Conservation (phyloP, 1,284 basidiomycete species). For the Microbotryum lychnidis-dioicae region DNA sequence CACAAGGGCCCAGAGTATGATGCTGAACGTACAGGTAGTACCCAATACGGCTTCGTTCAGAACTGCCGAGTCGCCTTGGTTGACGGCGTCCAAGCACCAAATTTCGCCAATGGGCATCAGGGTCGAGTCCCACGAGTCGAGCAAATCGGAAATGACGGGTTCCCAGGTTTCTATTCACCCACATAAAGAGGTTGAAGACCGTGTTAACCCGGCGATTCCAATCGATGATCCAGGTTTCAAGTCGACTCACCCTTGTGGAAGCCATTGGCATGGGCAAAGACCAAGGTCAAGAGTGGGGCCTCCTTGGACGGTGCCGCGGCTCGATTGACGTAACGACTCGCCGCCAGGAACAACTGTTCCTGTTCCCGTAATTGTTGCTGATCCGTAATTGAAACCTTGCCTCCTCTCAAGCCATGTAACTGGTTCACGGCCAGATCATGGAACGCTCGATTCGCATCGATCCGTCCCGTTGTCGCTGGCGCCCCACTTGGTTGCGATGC, state of each 20-base stretch:
- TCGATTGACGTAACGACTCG: constrained; percentile 16
- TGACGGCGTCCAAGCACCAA: constrained; percentile 67
- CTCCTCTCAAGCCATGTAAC: constrained; percentile 6
- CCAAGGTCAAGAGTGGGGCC: constrained; percentile 50
- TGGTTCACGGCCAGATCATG: constrained; percentile 11
- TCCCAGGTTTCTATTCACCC: constrained; percentile 54
- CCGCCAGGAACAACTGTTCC: constrained; percentile 22
- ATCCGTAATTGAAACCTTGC: not conserved
- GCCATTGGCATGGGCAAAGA: constrained; percentile 70
- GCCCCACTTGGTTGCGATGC: no score
- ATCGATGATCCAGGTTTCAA: not conserved
- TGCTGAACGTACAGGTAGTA: constrained; percentile 48
- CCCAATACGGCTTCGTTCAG: constrained; percentile 54
- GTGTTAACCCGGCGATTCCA: no score
- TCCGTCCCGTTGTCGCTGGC: not conserved
- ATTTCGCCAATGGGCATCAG: constrained; percentile 55
- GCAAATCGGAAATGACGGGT: constrained; percentile 49
- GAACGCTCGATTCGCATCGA: constrained; percentile 7
- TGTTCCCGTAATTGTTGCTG: constrained; percentile 8
- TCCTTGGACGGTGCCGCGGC: not conserved
- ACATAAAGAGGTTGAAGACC: not conserved
- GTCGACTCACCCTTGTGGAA: constrained; percentile 60
- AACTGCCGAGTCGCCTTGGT: constrained; percentile 65
- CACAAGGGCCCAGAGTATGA: not conserved
- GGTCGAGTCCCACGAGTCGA: constrained; percentile 27